Conservation (phyloP, 371 early-diverging fungal genomes). For the Apophysomyces trapeziformis region DNA sequence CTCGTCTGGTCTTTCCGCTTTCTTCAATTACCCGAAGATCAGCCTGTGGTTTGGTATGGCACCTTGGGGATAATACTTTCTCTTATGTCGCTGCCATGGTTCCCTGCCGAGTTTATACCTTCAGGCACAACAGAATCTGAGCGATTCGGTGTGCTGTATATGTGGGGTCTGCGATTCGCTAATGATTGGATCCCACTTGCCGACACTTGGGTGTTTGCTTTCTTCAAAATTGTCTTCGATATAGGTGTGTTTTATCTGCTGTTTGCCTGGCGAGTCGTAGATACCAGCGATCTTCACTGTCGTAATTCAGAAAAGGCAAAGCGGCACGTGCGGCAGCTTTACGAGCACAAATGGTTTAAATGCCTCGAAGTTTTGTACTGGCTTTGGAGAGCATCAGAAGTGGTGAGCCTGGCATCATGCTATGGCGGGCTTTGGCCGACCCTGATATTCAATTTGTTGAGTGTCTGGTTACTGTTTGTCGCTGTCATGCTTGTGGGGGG, state of each 20-base stretch:
- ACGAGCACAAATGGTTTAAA: slow-evolving; percentile 37
- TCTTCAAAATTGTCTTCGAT: slow-evolving; percentile 46
- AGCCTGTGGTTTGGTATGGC: slow-evolving; percentile 46
- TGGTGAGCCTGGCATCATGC: slow-evolving; percentile 37
- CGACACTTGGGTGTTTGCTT: slow-evolving; percentile 79
- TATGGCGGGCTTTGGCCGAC: slow-evolving; percentile 51
- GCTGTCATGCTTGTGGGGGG: slow-evolving; percentile 29
- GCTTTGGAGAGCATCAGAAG: slow-evolving; percentile 47
- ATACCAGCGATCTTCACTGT: slow-evolving; percentile 21
- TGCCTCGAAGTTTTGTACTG: slow-evolving; percentile 36
- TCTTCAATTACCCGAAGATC: slow-evolving; percentile 31
- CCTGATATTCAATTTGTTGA: slow-evolving; percentile 29
- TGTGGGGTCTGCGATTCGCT: slow-evolving; percentile 58
- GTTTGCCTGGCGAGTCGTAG: slow-evolving; percentile 32
- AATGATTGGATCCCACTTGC: slow-evolving; percentile 78
- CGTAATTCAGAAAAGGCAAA: slow-evolving; percentile 7
- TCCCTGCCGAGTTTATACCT: slow-evolving; percentile 58
- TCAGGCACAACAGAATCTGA: slow-evolving; percentile 41
- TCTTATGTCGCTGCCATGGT: slow-evolving; percentile 55
- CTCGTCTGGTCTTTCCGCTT: slow-evolving; percentile 32
- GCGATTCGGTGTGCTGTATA: slow-evolving; percentile 58
- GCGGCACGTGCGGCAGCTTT: slow-evolving; percentile 19
- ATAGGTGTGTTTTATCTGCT: slow-evolving; percentile 51
- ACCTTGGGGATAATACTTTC: slow-evolving; percentile 49
- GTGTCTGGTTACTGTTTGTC: slow-evolving; percentile 37